A percentile compares a stretch with the other conserved stretches of the same genome.
Evolutionary conservation across 2,329 filamentous ascomycete species (phyloP).

Genomic region (Claviceps cyperi): DNA sequence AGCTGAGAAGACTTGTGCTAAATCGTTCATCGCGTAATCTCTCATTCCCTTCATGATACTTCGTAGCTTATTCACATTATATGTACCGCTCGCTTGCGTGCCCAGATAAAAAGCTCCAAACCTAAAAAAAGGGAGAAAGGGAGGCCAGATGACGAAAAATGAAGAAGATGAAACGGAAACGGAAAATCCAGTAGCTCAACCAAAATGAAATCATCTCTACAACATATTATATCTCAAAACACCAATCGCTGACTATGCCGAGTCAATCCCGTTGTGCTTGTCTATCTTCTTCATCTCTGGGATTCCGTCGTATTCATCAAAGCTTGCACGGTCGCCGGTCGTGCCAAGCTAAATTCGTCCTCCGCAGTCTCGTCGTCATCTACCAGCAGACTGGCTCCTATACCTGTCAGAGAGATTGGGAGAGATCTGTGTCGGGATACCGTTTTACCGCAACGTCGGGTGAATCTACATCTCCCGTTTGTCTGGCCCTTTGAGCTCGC

Average conservation of each 20-base stretch:
- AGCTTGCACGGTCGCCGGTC: constrained; percentile 7
- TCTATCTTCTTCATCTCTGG: constrained; percentile 1
- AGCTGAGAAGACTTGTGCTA: no score
- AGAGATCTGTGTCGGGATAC: constrained; percentile 3
- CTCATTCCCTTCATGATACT: background rate
- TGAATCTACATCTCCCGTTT: background rate
- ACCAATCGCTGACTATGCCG: background rate
- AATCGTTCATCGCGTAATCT: background rate
- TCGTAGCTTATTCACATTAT: background rate
- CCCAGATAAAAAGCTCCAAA: background rate
- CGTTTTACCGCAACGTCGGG: background rate
- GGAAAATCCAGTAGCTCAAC: no score
- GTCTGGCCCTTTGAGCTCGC: background rate
- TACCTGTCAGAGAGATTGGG: constrained; percentile 11
- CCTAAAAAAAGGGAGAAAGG: background rate
- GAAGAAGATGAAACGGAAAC: no score
- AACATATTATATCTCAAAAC: background rate
- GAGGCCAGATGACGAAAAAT: no score
- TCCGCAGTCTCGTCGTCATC: constrained; percentile 8
- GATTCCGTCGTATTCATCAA: constrained; percentile 10
- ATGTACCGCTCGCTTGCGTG: constrained; percentile 1
- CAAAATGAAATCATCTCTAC: no score
- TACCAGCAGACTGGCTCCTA: constrained; percentile 12
- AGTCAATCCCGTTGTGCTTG: constrained; percentile 1
- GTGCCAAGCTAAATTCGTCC: constrained; percentile 8